These are phyloP conservation scores for Penicillium longicatenatum DNA, from an alignment of 495 filamentous ascomycete genomes.

Conservation along the genomic window DNA sequence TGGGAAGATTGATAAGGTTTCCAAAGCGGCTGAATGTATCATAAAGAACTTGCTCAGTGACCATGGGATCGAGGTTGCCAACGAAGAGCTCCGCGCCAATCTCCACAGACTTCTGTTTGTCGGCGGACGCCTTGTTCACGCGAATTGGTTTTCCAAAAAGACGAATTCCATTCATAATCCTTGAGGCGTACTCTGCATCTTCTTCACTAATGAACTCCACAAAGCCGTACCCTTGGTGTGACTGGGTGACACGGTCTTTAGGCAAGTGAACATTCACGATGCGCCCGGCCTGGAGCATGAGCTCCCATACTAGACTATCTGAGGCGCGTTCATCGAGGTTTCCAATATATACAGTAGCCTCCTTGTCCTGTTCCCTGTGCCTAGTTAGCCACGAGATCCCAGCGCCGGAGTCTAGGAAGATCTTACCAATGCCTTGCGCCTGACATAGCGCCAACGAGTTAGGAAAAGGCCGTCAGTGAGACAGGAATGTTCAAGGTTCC, in stretches of 20 bases:
- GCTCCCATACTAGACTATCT: slow-evolving; percentile 90
- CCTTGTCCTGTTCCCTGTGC: slow-evolving; percentile 95
- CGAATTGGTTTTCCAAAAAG: slow-evolving; percentile 93
- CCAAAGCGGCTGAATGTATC: slow-evolving; percentile 97
- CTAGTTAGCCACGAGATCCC: slow-evolving; percentile 8
- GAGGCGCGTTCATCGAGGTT: slow-evolving; percentile 96
- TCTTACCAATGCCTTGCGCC: slow-evolving; percentile 80
- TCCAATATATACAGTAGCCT: slow-evolving; percentile 96
- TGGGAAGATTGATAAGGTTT: slow-evolving; percentile 77
- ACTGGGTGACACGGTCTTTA: slow-evolving; percentile 94
- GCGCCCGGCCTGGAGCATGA: slow-evolving; percentile 95
- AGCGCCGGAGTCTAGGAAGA: background rate
- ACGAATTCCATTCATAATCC: slow-evolving; percentile 94
- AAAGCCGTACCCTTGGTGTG: slow-evolving; percentile 97
- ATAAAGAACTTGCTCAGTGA: slow-evolving; percentile 94
- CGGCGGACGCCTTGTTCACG: slow-evolving; percentile 94
- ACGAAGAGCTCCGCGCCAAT: slow-evolving; percentile 97
- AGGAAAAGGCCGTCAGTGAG: background rate
- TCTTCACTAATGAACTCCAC: slow-evolving; percentile 96
- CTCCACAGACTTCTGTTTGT: slow-evolving; percentile 95
- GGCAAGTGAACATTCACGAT: slow-evolving; percentile 97
- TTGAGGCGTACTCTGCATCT: slow-evolving; percentile 94
- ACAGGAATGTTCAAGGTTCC: background rate
- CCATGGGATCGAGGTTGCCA: slow-evolving; percentile 92
- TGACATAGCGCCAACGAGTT: slow-evolving; percentile 53